Evolutionary conservation across 1,284 basidiomycete species (phyloP).

Genomic region (Neotropicomus parvogracilis): DNA sequence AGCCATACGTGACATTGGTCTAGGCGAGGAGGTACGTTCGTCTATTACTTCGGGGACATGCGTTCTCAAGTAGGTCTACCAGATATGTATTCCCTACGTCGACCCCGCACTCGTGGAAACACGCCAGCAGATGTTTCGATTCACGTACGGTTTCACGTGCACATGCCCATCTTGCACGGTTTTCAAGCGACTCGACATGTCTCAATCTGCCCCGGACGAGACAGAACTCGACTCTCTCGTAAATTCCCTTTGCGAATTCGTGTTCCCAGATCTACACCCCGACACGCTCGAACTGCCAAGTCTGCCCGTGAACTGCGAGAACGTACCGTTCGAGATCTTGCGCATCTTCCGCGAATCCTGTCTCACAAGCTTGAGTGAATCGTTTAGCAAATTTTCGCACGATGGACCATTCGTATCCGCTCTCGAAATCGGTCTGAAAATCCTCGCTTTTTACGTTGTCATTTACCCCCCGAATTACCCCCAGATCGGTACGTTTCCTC

Average conservation of each 20-base stretch:
- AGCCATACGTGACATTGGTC: constrained; percentile 51
- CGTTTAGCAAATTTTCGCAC: constrained; percentile 64
- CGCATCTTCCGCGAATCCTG: constrained; percentile 54
- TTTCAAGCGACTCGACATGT: constrained; percentile 37
- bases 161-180: constrained; percentile 51
- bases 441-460: constrained; percentile 61
- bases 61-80: constrained; percentile 2
- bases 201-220: constrained; percentile 13
- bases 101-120: constrained; percentile 67
- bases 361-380: constrained; percentile 55
- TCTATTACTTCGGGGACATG: not conserved
- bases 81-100: constrained; percentile 72
- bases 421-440: constrained; percentile 48
- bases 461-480: constrained; percentile 73
- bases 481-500: constrained; percentile 57
- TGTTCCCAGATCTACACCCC: constrained; percentile 30
- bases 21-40: constrained; percentile 58
- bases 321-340: constrained; percentile 40
- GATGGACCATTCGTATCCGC: constrained; percentile 54
- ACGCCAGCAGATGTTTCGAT: constrained; percentile 53
- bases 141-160: constrained; percentile 68
- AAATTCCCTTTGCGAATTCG: constrained; percentile 37
- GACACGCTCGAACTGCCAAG: constrained; percentile 16
- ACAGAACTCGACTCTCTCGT: constrained; percentile 32
- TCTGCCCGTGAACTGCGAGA: constrained; percentile 29